phyloP scores from a whole-genome alignment of 73 alveolate species.

The Uronychia setigera region DNA sequence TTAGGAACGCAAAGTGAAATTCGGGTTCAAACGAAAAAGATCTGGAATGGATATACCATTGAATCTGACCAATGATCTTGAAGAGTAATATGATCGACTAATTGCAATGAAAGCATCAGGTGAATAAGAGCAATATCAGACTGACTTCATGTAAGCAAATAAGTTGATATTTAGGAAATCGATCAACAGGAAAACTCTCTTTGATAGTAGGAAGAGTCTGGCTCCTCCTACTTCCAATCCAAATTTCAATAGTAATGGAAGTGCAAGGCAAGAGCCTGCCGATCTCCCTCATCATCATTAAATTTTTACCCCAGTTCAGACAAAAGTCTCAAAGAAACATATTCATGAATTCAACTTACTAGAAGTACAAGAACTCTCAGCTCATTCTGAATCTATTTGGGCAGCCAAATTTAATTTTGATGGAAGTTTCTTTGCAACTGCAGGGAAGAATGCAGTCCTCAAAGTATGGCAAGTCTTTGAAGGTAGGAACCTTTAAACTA shows the following conservation, averaged over 20 bases:
- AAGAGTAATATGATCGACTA: not conserved
- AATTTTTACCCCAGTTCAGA: not conserved
- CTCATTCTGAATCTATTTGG: constrained; percentile 88
- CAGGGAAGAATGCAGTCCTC: constrained; percentile 82
- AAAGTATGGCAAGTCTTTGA: constrained; percentile 78
- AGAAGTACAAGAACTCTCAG: constrained; percentile 68
- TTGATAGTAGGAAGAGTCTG: not conserved
- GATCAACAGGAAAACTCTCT: not conserved
- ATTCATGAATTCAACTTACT: not conserved
- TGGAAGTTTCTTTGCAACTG: constrained; percentile 83
- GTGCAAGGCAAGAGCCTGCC: not conserved
- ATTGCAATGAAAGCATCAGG: not conserved
- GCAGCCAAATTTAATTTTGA: constrained; percentile 63
- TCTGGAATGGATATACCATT: not conserved
- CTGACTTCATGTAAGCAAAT: not conserved
- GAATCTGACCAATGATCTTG: not conserved
- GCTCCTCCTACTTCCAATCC: no score
- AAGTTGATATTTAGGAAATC: not conserved
- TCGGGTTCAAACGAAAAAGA: not conserved
- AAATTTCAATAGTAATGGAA: no score
- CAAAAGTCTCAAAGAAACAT: not conserved
- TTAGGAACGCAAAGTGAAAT: no score
- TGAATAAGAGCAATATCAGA: not conserved
- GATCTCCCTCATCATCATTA: not conserved
- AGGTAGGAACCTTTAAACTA: not conserved